Evolutionary conservation across 2,329 filamentous ascomycete species (phyloP).

Genomic region (Stagonosporopsis chrysanthemi): DNA sequence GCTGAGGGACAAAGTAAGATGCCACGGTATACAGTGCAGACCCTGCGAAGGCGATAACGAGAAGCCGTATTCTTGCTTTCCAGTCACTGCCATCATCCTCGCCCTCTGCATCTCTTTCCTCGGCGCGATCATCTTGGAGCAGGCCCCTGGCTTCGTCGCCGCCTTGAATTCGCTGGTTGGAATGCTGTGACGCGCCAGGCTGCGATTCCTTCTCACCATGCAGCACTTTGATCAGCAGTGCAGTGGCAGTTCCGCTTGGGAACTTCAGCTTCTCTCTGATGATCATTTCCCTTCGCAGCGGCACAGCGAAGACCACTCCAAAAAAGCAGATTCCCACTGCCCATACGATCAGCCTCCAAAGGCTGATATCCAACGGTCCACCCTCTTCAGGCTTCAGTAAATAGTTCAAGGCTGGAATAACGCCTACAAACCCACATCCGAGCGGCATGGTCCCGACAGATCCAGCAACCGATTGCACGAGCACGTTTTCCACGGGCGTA

Average conservation of each 20-base stretch:
- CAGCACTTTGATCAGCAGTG: slow-evolving; percentile 87
- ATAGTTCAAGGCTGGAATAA: slow-evolving; percentile 91
- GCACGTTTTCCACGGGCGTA: slow-evolving; percentile 92
- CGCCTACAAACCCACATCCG: slow-evolving; percentile 93
- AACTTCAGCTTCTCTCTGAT: slow-evolving; percentile 92
- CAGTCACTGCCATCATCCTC: slow-evolving; percentile 59
- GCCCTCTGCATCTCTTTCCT: slow-evolving; percentile 31
- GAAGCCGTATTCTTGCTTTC: slow-evolving; percentile 67
- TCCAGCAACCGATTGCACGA: slow-evolving; percentile 94
- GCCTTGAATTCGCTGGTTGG: slow-evolving; percentile 12
- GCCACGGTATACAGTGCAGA: slow-evolving; percentile 73
- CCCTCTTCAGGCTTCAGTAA: slow-evolving; percentile 79
- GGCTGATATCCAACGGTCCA: slow-evolving; percentile 74
- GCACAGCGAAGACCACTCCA: slow-evolving; percentile 95
- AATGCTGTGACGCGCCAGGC: slow-evolving; percentile 7
- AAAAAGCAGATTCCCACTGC: slow-evolving; percentile 94
- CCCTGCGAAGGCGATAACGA: slow-evolving; percentile 66
- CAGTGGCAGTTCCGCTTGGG: slow-evolving; percentile 93
- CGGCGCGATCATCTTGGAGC: slow-evolving; percentile 36
- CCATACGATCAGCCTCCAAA: slow-evolving; percentile 86
- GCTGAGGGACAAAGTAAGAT: slow-evolving; percentile 87
- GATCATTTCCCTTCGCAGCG: slow-evolving; percentile 87
- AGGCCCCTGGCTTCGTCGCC: slow-evolving; percentile 48
- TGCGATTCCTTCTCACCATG: slow-evolving; percentile 66
- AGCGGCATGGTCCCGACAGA: slow-evolving; percentile 97